These are phyloP conservation scores for Trichoderma simmonsii DNA, from an alignment of 2,329 filamentous ascomycete genomes.

Conservation along the genomic window DNA sequence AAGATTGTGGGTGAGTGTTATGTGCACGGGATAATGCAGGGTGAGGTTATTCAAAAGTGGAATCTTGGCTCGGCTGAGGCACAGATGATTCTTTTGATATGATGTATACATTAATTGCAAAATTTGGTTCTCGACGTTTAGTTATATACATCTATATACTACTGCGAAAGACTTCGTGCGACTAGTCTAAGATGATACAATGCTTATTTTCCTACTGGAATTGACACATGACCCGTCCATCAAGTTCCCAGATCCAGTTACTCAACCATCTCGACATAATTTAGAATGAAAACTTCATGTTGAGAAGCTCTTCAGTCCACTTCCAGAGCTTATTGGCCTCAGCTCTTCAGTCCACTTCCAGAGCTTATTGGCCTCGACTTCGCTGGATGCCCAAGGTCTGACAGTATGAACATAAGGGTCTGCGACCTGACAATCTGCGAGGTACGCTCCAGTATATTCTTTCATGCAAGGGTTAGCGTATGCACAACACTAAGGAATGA, in stretches of 20 bases:
- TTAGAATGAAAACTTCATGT: neutral
- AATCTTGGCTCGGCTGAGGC: neutral
- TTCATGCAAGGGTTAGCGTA: neutral
- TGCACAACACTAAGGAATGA: neutral
- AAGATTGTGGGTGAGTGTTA: neutral
- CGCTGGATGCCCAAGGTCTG: neutral
- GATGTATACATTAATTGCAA: neutral
- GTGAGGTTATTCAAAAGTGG: neutral
- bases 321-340: neutral
- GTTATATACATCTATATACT: neutral
- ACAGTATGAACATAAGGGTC: neutral
- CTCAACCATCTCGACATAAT: neutral
- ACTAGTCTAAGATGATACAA: neutral
- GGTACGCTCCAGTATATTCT: neutral
- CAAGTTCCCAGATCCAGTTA: neutral
- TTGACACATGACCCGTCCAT: neutral
- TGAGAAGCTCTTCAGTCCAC: neutral
- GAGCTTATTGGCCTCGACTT: neutral
- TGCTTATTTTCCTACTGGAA: neutral
- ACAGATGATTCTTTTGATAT: neutral
- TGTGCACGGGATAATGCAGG: slow-evolving; percentile 5
- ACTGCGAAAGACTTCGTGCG: too few relatives aligned
- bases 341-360: neutral
- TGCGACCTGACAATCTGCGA: neutral
- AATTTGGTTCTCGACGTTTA: neutral